Evolutionary conservation across 768 basidiomycete genomes (phyloP).

Genomic region (Tricholoma flavovirens): DNA sequence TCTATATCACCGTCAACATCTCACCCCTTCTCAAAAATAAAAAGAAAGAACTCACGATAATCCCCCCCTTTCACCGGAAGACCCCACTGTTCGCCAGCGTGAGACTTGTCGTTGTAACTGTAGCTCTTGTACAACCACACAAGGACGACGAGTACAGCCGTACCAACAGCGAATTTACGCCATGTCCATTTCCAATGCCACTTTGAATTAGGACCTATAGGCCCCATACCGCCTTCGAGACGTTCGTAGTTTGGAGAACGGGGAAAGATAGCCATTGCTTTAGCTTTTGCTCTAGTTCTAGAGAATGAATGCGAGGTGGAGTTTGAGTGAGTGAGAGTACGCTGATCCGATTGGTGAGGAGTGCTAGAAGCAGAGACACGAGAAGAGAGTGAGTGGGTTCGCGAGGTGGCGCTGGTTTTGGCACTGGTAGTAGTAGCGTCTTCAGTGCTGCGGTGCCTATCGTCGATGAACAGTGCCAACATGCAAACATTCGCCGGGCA

Average conservation of each 20-base stretch:
- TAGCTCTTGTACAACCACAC: constrained; percentile 42
- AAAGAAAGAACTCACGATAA: not conserved
- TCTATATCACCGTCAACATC: not conserved
- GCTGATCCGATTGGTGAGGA: not conserved
- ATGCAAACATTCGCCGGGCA: not conserved
- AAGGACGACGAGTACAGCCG: constrained; percentile 47
- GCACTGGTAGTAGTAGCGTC: not conserved
- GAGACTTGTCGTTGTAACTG: too few species aligned
- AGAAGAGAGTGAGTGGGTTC: not conserved
- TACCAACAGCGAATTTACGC: constrained; percentile 65
- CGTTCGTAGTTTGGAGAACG: constrained; percentile 47
- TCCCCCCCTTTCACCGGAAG: not conserved
- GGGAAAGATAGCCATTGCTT: constrained; percentile 11
- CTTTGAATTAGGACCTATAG: constrained; percentile 25
- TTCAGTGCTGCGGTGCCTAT: not conserved
- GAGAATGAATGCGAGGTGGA: not conserved
- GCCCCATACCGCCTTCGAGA: constrained; percentile 57
- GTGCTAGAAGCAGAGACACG: not conserved
- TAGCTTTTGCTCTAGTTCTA: not conserved
- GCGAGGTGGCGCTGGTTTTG: not conserved
- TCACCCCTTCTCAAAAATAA: not conserved
- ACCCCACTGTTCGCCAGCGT: constrained; percentile 4
- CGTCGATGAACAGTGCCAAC: not conserved
- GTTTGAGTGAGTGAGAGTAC: not conserved
- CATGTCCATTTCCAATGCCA: constrained; percentile 37